These are phyloP conservation scores for Cardamine occulta DNA, from an alignment of 345 rosid species.

Conservation along the genomic window DNA sequence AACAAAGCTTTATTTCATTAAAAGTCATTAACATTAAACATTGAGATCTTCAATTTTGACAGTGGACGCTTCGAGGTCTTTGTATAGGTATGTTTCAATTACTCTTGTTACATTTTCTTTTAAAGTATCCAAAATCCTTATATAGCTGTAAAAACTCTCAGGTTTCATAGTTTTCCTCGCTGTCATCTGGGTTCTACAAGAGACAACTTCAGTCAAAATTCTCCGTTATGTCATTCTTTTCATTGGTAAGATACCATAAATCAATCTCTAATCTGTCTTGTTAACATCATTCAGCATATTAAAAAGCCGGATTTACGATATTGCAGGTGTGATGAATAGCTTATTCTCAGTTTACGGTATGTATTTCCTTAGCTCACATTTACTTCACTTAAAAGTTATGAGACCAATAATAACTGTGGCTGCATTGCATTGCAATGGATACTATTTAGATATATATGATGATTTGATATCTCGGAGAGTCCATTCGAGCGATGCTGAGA, in stretches of 20 bases:
- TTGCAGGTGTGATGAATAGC: slow-evolving; percentile 97
- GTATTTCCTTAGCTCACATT: slow-evolving; percentile 7
- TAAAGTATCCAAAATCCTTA: neutral
- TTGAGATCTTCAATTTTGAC: slow-evolving; percentile 27
- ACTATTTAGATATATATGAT: slow-evolving; percentile 81
- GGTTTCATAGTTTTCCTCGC: slow-evolving; percentile 90
- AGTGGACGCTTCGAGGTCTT: slow-evolving; percentile 98
- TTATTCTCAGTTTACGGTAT: slow-evolving; percentile 95
- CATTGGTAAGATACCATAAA: slow-evolving; percentile 62
- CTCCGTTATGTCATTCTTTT: slow-evolving; percentile 94
- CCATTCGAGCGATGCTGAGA: slow-evolving; percentile 93
- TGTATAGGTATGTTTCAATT: slow-evolving; percentile 68
- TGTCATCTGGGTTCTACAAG: slow-evolving; percentile 89
- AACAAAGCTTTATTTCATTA: slow-evolving; percentile 11
- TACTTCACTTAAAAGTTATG: slow-evolving; percentile 3
- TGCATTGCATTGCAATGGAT: slow-evolving; percentile 11
- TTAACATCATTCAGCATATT: neutral
- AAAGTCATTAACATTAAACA: slow-evolving; percentile 23
- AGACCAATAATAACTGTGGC: neutral
- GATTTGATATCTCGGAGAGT: slow-evolving; percentile 94
- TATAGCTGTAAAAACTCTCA: slow-evolving; percentile 34
- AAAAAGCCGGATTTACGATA: neutral
- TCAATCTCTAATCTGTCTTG: neutral
- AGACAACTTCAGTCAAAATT: slow-evolving; percentile 65
- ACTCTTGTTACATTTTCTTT: neutral